Evolutionary conservation across 2,329 filamentous ascomycete species (phyloP).

Genomic region (Trichoderma sp.): DNA sequence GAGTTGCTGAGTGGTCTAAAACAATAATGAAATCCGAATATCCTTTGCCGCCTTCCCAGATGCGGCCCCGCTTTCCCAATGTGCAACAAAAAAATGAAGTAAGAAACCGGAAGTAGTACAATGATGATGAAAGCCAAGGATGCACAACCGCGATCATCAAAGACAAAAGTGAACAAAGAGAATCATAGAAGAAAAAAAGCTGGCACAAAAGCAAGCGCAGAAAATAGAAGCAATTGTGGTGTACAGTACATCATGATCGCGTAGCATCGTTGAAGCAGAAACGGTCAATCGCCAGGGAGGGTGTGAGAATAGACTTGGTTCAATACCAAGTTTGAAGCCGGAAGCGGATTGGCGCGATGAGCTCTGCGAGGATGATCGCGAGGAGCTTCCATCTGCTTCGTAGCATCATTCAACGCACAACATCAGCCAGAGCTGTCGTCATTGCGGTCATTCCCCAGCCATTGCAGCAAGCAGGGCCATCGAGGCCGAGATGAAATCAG

Average conservation of each 20-base stretch:
- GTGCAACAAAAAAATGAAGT: slow-evolving; percentile 2
- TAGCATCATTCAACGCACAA: background rate
- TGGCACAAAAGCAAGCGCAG: background rate
- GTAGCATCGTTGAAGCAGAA: background rate
- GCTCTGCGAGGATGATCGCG: background rate
- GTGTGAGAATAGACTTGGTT: background rate
- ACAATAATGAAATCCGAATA: background rate
- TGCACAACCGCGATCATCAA: background rate
- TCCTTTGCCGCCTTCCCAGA: slow-evolving; percentile 5
- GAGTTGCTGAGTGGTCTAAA: background rate
- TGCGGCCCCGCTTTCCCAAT: background rate
- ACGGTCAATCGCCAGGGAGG: background rate
- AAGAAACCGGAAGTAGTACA: background rate
- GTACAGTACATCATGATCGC: slow-evolving; percentile 16
- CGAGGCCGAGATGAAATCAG: slow-evolving; percentile 5
- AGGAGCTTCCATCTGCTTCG: background rate
- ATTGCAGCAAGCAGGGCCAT: background rate
- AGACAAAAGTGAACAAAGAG: background rate
- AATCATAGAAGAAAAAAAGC: background rate
- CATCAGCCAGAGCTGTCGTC: slow-evolving; percentile 9
- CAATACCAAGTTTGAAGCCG: background rate
- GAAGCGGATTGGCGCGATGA: slow-evolving; percentile 1
- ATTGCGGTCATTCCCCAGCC: slow-evolving; percentile 7
- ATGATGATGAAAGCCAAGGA: slow-evolving; percentile 8
- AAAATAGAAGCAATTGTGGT: background rate